Evolutionary conservation across 352 stramenopile species (phyloP), one percentile per base, ranked within the genome.

Genomic region (Pythium pyrilobum): DNA sequence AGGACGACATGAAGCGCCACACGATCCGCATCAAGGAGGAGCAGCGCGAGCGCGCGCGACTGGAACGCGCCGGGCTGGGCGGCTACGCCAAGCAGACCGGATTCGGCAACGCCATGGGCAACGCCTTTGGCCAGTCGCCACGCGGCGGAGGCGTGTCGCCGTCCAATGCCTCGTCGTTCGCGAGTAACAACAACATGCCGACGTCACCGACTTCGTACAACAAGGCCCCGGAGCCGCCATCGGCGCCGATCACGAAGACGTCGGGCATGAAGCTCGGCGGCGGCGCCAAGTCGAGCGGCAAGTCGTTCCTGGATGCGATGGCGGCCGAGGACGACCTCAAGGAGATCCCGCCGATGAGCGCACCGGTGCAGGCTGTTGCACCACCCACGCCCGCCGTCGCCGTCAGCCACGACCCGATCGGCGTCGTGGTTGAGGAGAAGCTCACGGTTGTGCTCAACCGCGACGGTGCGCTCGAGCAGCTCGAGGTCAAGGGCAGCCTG

Each of bases 1-100:
- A 91, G 69, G 83, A 92, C 57, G 83, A 95, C 66, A 92, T 92
- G 74, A 92, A 91, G 72, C 83, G 85, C 64, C 85, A 95, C 66
- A 88, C 81, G 55, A 81, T 75, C 37, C 77, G 81, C 33, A 95
- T 96, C 60, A 89, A 92, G 61, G 83, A 92, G 56, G 81, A 95
- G 56, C 81, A 95, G 69, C 81, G 81, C 36, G 84, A 95, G 50
- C 82, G 82, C 9, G 81, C 81, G 36, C 77, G 81, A 4, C 54
- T 92, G 52, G 84, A 95, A 61, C 77, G 78, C 15, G 74, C 81
- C 0, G 84, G 82, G 11, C 67, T 92, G 43, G 77, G 84, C 36
- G 74, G 72, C 43, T 71, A 68, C 32, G 66, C 58, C 52, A 81
- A 74, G 41, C 68, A 82, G 54, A 84, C 68, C 47, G 87, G 74